Conservation (phyloP, 176 grass and related monocot genomes). For the Triticum timopheevii region DNA sequence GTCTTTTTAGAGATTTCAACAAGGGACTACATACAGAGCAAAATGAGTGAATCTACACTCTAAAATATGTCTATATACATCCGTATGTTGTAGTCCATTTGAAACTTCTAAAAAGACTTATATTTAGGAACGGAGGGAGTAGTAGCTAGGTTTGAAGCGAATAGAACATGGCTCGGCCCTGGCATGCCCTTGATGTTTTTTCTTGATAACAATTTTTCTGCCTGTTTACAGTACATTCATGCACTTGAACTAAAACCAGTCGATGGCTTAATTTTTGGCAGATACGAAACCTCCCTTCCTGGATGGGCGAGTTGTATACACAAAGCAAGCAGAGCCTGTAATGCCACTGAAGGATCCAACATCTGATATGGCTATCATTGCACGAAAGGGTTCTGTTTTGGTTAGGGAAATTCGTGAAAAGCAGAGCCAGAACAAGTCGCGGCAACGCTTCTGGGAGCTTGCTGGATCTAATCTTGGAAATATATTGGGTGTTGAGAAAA, state of each 20-base stretch:
- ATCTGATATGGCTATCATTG: slow-evolving; percentile 97
- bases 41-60: too few relatives aligned
- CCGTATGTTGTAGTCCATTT: too few relatives aligned
- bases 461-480: slow-evolving; percentile 98
- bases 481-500: slow-evolving; percentile 97
- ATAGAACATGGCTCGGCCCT: not conserved
- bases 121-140: too few relatives aligned
- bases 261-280: slow-evolving; percentile 31
- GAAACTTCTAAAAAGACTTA: too few relatives aligned
- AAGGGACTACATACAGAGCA: too few relatives aligned
- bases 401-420: slow-evolving; percentile 98
- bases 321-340: slow-evolving; percentile 97
- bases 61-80: too few relatives aligned
- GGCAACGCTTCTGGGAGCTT: slow-evolving; percentile 97
- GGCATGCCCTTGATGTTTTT: not conserved
- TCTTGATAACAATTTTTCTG: not conserved
- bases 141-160: not conserved
- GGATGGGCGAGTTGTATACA: slow-evolving; percentile 93
- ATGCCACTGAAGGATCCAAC: slow-evolving; percentile 97
- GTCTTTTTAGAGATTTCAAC: too few relatives aligned
- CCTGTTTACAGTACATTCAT: not conserved
- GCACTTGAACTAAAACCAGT: slow-evolving; percentile 20
- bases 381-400: slow-evolving; percentile 87
- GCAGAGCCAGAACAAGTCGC: slow-evolving; percentile 95
- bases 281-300: slow-evolving; percentile 96